Evolutionary conservation across 257 asterid species (phyloP).

Genomic region (Voacanga thouarsii): DNA sequence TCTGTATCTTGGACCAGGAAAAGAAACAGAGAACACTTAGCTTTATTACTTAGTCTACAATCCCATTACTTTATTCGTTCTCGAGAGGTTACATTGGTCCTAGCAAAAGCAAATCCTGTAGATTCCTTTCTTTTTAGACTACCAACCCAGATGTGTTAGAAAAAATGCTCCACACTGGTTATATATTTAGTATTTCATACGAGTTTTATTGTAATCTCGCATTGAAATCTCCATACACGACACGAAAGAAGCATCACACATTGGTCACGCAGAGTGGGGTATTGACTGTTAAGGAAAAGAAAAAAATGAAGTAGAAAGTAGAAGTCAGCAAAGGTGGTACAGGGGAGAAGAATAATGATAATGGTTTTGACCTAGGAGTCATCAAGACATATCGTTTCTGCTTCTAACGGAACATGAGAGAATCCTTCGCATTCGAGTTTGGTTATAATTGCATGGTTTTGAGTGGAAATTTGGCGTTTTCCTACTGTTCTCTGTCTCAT

Average conservation of each 20-base stretch:
- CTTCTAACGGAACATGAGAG: conserved; percentile 7
- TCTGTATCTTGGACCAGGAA: conserved; percentile 1
- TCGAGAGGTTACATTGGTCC: conserved; percentile 28
- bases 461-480: conserved; percentile 43
- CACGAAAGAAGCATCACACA: background rate
- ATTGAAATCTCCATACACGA: too few species aligned
- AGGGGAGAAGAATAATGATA: conserved; percentile 10
- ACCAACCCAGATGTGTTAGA: background rate
- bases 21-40: background rate
- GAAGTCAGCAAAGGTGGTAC: background rate
- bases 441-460: conserved; percentile 31
- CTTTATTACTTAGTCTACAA: background rate
- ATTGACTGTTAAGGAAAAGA: background rate
- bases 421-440: conserved; percentile 5
- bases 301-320: background rate
- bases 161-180: background rate
- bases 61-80: conserved; percentile 25
- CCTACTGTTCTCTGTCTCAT: conserved; percentile 13
- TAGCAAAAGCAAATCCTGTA: conserved; percentile 25
- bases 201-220: too few species aligned
- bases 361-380: conserved; percentile 19
- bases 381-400: background rate
- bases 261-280: background rate
- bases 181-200: too few species aligned
- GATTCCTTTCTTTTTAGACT: conserved; percentile 29